Conservation (phyloP, 2,329 filamentous ascomycete genomes). For the Apiospora kogelbergensis region DNA sequence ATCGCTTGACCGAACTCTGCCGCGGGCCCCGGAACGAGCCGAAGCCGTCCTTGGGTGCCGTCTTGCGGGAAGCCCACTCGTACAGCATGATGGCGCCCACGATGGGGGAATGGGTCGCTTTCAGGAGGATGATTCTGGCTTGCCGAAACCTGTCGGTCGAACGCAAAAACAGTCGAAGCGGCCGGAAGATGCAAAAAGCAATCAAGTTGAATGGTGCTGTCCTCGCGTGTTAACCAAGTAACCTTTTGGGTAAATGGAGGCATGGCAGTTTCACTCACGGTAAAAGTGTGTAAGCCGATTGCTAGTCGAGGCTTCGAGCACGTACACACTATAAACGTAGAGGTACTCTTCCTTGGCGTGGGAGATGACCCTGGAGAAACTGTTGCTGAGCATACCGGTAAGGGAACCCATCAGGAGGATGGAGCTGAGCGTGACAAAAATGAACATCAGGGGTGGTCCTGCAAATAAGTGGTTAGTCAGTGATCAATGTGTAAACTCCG, state of each 20-base stretch:
- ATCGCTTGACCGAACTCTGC: constrained; percentile 23
- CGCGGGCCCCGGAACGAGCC: constrained; percentile 50
- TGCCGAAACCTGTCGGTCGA: constrained; percentile 63
- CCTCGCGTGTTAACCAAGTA: neutral
- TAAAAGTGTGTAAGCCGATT: constrained; percentile 70
- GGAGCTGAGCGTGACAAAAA: constrained; percentile 76
- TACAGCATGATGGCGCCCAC: constrained; percentile 69
- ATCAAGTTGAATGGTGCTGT: constrained; percentile 69
- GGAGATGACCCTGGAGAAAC: constrained; percentile 64
- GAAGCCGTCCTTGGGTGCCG: constrained; percentile 41
- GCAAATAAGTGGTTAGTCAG: constrained; percentile 10
- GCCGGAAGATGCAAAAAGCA: constrained; percentile 69
- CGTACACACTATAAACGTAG: constrained; percentile 70
- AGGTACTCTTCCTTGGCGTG: constrained; percentile 74
- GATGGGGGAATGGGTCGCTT: constrained; percentile 65
- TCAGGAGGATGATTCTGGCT: constrained; percentile 61
- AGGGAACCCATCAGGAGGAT: constrained; percentile 78
- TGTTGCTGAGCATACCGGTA: constrained; percentile 77
- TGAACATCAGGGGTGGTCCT: constrained; percentile 62
- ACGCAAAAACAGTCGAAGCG: constrained; percentile 67
- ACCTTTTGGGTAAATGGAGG: neutral
- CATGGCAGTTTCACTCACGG: constrained; percentile 32
- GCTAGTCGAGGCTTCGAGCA: constrained; percentile 65
- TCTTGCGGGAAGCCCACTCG: constrained; percentile 50
- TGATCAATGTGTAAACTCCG: neutral